These are phyloP conservation scores for Solanum microdontum DNA, from an alignment of 257 asterid genomes.

Conservation along the genomic window DNA sequence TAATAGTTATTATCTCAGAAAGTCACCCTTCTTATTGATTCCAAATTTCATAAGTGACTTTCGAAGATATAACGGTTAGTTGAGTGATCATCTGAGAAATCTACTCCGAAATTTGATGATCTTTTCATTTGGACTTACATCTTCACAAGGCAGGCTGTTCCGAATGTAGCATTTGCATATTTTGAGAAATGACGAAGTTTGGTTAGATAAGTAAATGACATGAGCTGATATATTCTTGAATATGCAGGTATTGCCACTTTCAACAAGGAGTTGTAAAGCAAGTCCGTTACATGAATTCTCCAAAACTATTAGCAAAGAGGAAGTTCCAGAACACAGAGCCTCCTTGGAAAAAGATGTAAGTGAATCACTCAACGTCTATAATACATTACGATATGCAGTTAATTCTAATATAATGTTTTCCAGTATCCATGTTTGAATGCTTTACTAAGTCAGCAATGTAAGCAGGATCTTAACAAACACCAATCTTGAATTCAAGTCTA, in stretches of 20 bases:
- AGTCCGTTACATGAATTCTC: constrained; percentile 25
- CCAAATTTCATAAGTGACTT: neutral
- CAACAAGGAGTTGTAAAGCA: constrained; percentile 20
- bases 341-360: constrained; percentile 51
- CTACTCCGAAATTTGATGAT: neutral
- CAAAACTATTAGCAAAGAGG: constrained; percentile 14
- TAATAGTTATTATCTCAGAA: neutral
- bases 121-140: neutral
- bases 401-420: neutral
- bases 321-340: constrained; percentile 21
- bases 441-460: neutral
- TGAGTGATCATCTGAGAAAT: neutral
- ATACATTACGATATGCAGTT: neutral
- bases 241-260: constrained; percentile 24
- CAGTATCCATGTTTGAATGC: neutral
- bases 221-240: neutral
- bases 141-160: neutral
- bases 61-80: neutral
- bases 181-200: neutral
- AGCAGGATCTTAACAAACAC: neutral
- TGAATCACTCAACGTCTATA: neutral
- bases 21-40: neutral
- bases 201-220: neutral
- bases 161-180: neutral
- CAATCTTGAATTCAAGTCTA: neutral